These are phyloP conservation scores for Solanum hybrid DNA, from an alignment of 305 asterid species.

Conservation along the genomic window DNA sequence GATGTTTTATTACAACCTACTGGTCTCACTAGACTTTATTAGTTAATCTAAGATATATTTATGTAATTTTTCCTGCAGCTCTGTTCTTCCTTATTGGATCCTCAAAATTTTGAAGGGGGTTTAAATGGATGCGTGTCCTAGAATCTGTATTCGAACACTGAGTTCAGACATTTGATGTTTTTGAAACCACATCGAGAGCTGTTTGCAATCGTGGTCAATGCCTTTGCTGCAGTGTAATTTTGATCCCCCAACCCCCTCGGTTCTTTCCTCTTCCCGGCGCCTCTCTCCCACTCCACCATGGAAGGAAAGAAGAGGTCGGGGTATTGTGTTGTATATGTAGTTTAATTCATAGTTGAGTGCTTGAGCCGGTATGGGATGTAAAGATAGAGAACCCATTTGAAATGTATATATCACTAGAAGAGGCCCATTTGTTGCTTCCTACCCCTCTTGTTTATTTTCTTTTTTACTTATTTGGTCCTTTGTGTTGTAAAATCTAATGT, in stretches of 20 bases:
- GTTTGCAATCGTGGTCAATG: neutral
- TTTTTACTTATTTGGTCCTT: neutral
- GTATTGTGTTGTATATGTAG: neutral
- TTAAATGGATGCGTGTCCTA: neutral
- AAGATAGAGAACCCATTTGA: neutral
- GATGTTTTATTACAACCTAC: neutral
- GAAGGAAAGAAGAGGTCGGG: neutral
- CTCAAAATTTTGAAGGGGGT: neutral
- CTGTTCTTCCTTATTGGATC: neutral
- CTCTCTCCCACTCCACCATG: neutral
- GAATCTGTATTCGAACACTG: neutral
- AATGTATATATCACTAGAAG: constrained; percentile 5
- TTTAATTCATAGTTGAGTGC: neutral
- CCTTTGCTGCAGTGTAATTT: neutral
- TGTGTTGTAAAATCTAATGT: neutral
- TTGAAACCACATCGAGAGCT: neutral
- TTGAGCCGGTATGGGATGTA: constrained; percentile 1
- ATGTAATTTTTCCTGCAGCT: neutral
- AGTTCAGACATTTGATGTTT: neutral
- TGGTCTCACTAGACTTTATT: neutral
- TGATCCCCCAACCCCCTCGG: neutral
- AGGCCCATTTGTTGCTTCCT: neutral
- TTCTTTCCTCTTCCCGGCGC: neutral
- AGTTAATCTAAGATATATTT: neutral
- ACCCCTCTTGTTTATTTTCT: too few species aligned